Percentiles rank a stretch among this genome's conserved stretches.
Evolutionary conservation across 2,329 filamentous ascomycete genomes (phyloP).

Genomic region (Fusarium napiforme): DNA sequence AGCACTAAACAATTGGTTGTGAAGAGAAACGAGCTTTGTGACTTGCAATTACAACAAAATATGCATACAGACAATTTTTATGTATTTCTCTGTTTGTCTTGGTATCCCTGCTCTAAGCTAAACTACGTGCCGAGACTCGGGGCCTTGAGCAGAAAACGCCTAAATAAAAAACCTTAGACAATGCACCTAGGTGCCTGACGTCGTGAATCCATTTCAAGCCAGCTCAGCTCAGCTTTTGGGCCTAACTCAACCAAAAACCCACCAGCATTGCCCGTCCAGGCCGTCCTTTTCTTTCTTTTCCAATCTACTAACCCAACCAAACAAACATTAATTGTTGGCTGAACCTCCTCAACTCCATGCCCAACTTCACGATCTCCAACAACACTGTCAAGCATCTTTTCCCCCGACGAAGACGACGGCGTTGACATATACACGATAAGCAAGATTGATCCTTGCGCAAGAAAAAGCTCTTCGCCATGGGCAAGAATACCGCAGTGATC

Average conservation of each 20-base stretch:
- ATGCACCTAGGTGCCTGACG: constrained; percentile 15
- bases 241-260: constrained; percentile 22
- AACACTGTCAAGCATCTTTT: constrained; percentile 23
- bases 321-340: constrained; percentile 6
- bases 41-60: constrained; percentile 6
- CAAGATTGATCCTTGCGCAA: background rate
- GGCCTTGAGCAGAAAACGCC: background rate
- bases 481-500: constrained; percentile 57
- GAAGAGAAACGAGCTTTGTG: constrained; percentile 8
- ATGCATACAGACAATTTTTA: background rate
- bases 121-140: background rate
- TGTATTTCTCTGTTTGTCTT: background rate
- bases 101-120: background rate
- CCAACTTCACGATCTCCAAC: constrained; percentile 27
- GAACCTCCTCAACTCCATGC: constrained; percentile 31
- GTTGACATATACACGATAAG: constrained; percentile 10
- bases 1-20: background rate
- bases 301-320: background rate
- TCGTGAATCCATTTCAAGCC: constrained; percentile 30
- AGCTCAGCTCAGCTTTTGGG: constrained; percentile 24
- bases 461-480: constrained; percentile 51
- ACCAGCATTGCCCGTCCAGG: constrained; percentile 15
- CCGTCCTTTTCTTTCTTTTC: constrained; percentile 19
- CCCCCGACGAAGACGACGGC: constrained; percentile 33
- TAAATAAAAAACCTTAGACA: background rate